A percentile compares a stretch with the other conserved stretches of the same genome.
Evolutionary conservation across 176 grass and related monocot genomes (phyloP).

Genomic region (Urochloa ruziziensis): DNA sequence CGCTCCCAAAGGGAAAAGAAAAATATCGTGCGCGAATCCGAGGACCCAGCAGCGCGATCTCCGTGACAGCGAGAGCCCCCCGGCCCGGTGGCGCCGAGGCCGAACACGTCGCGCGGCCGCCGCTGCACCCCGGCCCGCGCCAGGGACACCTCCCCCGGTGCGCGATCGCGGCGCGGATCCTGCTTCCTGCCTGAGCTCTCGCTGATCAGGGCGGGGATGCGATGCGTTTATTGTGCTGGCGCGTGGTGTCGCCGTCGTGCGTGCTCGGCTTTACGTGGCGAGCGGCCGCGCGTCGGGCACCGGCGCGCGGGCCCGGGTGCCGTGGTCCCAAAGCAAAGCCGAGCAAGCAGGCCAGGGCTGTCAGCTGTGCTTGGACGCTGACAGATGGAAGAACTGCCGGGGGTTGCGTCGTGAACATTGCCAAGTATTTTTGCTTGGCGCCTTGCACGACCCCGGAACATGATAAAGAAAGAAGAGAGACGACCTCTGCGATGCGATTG

Average conservation of each 20-base stretch:
- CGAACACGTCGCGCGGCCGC: constrained; percentile 19
- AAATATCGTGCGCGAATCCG: constrained; percentile 41
- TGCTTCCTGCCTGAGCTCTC: neutral
- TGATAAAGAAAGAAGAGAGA: neutral
- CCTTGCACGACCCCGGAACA: neutral
- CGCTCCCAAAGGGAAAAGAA: neutral
- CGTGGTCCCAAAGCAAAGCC: constrained; percentile 7
- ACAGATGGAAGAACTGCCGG: constrained; percentile 8
- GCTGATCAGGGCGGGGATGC: neutral
- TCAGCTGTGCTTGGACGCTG: neutral
- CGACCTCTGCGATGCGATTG: neutral
- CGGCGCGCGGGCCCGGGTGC: neutral
- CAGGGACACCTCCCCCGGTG: neutral
- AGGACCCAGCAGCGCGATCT: constrained; percentile 18
- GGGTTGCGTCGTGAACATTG: neutral
- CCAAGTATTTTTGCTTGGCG: neutral
- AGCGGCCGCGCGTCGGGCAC: constrained; percentile 4
- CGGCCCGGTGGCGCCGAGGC: neutral
- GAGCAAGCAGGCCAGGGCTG: neutral
- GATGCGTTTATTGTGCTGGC: neutral
- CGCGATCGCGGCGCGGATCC: neutral
- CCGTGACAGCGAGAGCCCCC: constrained; percentile 23
- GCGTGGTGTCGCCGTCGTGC: constrained; percentile 25
- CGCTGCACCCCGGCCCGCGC: neutral
- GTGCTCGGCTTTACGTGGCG: constrained; percentile 41